Base-by-base conservation (phyloP, 495 filamentous ascomycete genomes). In the Penicillium dipodomyicola region DNA sequence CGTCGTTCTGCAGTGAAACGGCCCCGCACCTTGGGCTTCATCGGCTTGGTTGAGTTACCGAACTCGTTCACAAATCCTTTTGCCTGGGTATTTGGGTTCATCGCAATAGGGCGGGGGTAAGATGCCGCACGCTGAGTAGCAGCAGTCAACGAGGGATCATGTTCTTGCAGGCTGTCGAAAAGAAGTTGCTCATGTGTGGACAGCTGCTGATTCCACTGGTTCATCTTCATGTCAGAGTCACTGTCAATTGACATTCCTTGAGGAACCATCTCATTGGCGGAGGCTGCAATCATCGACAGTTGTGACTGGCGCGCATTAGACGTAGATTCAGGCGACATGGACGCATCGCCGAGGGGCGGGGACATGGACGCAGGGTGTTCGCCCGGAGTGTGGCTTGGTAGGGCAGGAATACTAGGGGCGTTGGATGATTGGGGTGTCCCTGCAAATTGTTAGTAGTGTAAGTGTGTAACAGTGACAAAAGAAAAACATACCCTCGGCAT, bases 1-100 rank as follows among this genome's bases (percentile, higher is more conserved):
- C 91, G 81, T 51, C 91, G 74, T 4, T 72, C 74, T 7, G 84
- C 78, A 40, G 83, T 80, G 65, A 94, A 96, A 32, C 84, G 77
- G 0, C 87, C 84, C 15, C 91, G 83, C 5, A 82, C 77, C 60
- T 85, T 87, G 32, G 77, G 80, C 53, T 82, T 82, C 7, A 60
- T 60, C 32, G 77, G 68, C 67, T 80, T 80, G 58, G 76, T 74
- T 11, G 78, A 77, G 56, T 77, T 76, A 2, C 76, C 79, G 67
- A 78, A 82, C 54, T 84, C 83, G 42, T 83, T 77, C 20, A 76
- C 79, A 58, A 84, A 85, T 22, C 80, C 80, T 32, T 80, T 81
- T 20, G 81, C 77, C 50, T 79, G 72, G 9, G 76, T 72, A 49
- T 77, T 78, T 4, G 77, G 75, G 55, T 82, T 82, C 72, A 82